Conservation (phyloP, 768 basidiomycete species). For the Rhodotorula graminis region DNA sequence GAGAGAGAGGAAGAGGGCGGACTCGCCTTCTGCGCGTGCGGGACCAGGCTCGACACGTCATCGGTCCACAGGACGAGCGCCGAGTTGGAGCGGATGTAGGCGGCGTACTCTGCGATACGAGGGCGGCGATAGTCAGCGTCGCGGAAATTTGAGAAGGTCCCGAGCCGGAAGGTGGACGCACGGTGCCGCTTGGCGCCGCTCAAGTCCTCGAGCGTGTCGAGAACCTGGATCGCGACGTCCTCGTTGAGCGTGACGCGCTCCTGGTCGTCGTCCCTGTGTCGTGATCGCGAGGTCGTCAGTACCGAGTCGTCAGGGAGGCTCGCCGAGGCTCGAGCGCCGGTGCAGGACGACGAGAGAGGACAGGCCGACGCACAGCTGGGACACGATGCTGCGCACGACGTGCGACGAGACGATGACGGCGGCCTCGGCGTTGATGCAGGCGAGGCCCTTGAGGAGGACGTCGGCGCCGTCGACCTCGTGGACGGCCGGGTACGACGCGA, state of each 20-base stretch:
- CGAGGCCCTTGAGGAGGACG: conserved; percentile 16
- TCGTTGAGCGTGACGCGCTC: conserved; percentile 17
- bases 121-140: not conserved
- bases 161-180: not conserved
- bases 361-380: not conserved
- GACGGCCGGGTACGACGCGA: conserved; percentile 21
- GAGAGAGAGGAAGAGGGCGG: too few species aligned
- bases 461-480: conserved; percentile 29
- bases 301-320: not conserved
- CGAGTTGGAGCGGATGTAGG: conserved; percentile 17
- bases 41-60: conserved; percentile 11
- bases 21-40: conserved; percentile 16
- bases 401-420: conserved; percentile 28
- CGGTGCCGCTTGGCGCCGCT: conserved; percentile 19
- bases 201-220: conserved; percentile 24
- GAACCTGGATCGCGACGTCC: conserved; percentile 20
- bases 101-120: conserved; percentile 18
- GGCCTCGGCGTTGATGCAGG: conserved; percentile 25
- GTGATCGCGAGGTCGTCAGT: too few species aligned
- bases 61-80: conserved; percentile 27
- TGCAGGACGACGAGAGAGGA: not conserved
- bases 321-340: not conserved
- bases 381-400: conserved; percentile 19
- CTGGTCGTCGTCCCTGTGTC: not conserved
- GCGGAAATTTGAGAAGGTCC: not conserved